Percentiles rank a stretch among this genome's conserved stretches.
These are phyloP conservation scores for Babesia ovata DNA, from an alignment of 169 alveolate species.

Conservation along the genomic window DNA sequence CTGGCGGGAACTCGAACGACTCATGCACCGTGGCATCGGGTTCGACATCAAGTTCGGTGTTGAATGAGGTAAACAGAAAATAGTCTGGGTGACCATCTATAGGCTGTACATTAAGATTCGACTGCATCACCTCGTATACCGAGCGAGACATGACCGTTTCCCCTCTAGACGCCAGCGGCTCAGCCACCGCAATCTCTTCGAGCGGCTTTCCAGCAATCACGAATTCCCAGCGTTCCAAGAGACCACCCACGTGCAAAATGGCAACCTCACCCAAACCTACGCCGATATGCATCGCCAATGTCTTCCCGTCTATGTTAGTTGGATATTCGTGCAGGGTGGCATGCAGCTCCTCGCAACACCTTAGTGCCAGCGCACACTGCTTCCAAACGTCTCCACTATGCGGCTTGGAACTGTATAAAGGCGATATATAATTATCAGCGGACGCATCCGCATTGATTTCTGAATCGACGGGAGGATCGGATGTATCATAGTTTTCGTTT, in stretches of 20 bases:
- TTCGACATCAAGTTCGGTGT: slow-evolving; percentile 43
- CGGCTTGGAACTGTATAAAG: neutral
- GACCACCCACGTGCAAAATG: slow-evolving; percentile 80
- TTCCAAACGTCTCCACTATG: slow-evolving; percentile 25
- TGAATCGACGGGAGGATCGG: neutral
- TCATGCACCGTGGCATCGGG: slow-evolving; percentile 53
- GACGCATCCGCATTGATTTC: neutral
- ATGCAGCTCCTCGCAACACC: slow-evolving; percentile 82
- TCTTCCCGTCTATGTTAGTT: slow-evolving; percentile 69
- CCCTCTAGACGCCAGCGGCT: slow-evolving; percentile 78
- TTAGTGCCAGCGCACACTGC: slow-evolving; percentile 68
- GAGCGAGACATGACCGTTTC: slow-evolving; percentile 79
- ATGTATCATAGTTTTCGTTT: neutral
- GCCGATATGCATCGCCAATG: slow-evolving; percentile 78
- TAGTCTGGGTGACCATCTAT: slow-evolving; percentile 25
- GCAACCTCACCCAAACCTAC: slow-evolving; percentile 78
- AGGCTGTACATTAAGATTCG: slow-evolving; percentile 2
- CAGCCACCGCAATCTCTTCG: slow-evolving; percentile 79
- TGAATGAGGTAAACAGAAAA: slow-evolving; percentile 13
- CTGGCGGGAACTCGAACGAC: slow-evolving; percentile 22
- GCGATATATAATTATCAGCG: neutral
- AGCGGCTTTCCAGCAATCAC: slow-evolving; percentile 80
- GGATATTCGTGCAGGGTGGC: slow-evolving; percentile 79
- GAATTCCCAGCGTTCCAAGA: slow-evolving; percentile 77
- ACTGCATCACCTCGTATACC: slow-evolving; percentile 42